Base-by-base conservation (phyloP, 495 filamentous ascomycete species). In the Podospora pseudoanserina region DNA sequence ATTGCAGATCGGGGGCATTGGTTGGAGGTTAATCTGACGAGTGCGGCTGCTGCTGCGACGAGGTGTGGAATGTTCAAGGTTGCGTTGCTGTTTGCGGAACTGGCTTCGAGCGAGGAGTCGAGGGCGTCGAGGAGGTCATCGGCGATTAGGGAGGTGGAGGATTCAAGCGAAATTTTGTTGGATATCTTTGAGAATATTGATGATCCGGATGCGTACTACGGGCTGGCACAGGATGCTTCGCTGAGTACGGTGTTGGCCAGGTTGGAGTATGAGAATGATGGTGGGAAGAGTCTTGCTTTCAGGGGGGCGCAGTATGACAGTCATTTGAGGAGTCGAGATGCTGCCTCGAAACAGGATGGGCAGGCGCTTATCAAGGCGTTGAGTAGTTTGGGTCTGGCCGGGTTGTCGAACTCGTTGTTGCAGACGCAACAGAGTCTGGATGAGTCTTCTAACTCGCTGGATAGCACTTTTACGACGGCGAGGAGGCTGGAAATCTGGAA, bases 141-240 rank as follows among this genome's bases (percentile, higher is more conserved):
- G 18, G 76, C 86, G 18, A 73, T 81, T 49, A 87, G 83, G 70
- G 82, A 86, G 26, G 78, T 67, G 3, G 71, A 74, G 54, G 81
- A 89, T 28, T 86, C 91, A 18, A 81, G 84, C 13, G 86, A 90
- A 9, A 81, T 95, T 19, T 76, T 97, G 6, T 84, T 97, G 67
- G 80, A 86, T 9, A 91, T 98, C 2, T 99, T 92, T 75, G 89
- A 90, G 76, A 91, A 92, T 67, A 90, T 98, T 53, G 94, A 97
- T 77, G 95, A 99, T 75, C 94, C 93, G 16, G 95, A 99, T 75
- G 88, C 94, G 19, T 98, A 94, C 76, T 98, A 99, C 73, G 95
- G 95, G n/a, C 88, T 98, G 23, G 85, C 90, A 60, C 91, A 96
- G 75, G 86, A 84, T 26, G 86, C 92, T 13, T 91, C 87, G 60